Conservation (phyloP, 225 moss, liverwort and hornwort genomes). For the Lunularia cruciata region DNA sequence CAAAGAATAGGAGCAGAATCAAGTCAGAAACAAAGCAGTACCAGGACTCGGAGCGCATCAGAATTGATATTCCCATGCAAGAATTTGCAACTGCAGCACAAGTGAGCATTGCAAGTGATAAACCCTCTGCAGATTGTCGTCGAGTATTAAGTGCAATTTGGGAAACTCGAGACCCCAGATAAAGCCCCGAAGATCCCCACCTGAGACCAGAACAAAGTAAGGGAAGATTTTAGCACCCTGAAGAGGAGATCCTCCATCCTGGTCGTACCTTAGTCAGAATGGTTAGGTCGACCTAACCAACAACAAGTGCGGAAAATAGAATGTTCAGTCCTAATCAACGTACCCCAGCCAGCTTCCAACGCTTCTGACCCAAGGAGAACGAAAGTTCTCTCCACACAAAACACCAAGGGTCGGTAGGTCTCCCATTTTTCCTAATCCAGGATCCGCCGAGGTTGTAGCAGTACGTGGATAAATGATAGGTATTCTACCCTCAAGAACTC, state of each 20-base stretch:
- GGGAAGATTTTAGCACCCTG: no score
- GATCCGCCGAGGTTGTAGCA: not conserved
- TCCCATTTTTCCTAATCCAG: not conserved
- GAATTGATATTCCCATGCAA: constrained; percentile 61
- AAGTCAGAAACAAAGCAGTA: constrained; percentile 28
- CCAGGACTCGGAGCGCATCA: constrained; percentile 68
- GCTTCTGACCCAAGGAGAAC: constrained; percentile 56
- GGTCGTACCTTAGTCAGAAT: no score
- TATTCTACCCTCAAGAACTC: not conserved
- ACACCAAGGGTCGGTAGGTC: constrained; percentile 32
- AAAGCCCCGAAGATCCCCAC: constrained; percentile 78
- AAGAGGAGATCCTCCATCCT: not conserved
- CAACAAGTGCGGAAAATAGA: constrained; percentile 1
- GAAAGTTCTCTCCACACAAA: constrained; percentile 51
- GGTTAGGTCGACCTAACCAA: constrained; percentile 14
- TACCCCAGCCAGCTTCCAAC: constrained; percentile 68
- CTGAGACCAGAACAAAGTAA: constrained; percentile 48
- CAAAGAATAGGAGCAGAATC: not conserved
- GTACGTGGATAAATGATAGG: not conserved
- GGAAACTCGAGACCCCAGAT: constrained; percentile 78
- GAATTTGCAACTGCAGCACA: constrained; percentile 72
- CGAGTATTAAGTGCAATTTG: constrained; percentile 64
- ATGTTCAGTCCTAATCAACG: not conserved
- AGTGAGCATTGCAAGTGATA: constrained; percentile 73
- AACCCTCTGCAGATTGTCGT: constrained; percentile 74